Evolutionary conservation across 1,284 basidiomycete genomes (phyloP).

Genomic region (Cryptococcus floricola): DNA sequence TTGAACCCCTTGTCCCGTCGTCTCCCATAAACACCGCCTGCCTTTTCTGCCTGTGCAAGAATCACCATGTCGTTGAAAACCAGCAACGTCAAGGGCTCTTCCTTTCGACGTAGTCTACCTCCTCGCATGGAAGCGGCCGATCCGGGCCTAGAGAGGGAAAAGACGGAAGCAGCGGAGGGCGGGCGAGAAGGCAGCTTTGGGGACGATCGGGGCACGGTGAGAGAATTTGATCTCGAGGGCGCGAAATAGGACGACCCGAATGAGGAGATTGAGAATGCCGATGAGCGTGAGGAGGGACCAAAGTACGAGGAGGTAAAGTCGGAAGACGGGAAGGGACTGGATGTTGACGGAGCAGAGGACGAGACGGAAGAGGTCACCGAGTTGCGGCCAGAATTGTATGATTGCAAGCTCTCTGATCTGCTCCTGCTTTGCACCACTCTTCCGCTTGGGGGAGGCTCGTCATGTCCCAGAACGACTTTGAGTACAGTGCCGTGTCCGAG

Average conservation of each 20-base stretch:
- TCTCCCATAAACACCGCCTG: slow-evolving; percentile 24
- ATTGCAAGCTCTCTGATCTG: background rate
- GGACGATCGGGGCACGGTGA: slow-evolving; percentile 3
- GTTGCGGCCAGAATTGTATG: background rate
- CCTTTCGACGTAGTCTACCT: slow-evolving; percentile 18
- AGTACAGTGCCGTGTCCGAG: slow-evolving; percentile 62
- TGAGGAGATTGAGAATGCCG: slow-evolving; percentile 28
- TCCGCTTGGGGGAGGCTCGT: background rate
- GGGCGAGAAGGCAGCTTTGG: slow-evolving; percentile 10
- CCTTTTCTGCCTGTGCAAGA: slow-evolving; percentile 50
- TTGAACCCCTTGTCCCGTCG: slow-evolving; percentile 18
- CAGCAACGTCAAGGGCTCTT: slow-evolving; percentile 54
- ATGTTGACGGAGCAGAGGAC: slow-evolving; percentile 14
- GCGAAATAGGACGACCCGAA: slow-evolving; percentile 12
- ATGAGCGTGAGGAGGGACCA: slow-evolving; percentile 21
- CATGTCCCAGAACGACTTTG: background rate
- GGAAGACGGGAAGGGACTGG: slow-evolving; percentile 22
- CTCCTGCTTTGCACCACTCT: background rate
- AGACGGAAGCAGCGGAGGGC: slow-evolving; percentile 14
- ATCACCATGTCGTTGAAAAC: slow-evolving; percentile 69
- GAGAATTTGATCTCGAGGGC: slow-evolving; percentile 18
- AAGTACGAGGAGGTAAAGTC: slow-evolving; percentile 18
- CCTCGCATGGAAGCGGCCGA: slow-evolving; percentile 8
- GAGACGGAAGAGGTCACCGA: background rate
- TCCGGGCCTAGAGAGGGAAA: slow-evolving; percentile 8